phyloP scores from a whole-genome alignment of 176 grass and related monocot genomes.

The Lolium perenne region DNA sequence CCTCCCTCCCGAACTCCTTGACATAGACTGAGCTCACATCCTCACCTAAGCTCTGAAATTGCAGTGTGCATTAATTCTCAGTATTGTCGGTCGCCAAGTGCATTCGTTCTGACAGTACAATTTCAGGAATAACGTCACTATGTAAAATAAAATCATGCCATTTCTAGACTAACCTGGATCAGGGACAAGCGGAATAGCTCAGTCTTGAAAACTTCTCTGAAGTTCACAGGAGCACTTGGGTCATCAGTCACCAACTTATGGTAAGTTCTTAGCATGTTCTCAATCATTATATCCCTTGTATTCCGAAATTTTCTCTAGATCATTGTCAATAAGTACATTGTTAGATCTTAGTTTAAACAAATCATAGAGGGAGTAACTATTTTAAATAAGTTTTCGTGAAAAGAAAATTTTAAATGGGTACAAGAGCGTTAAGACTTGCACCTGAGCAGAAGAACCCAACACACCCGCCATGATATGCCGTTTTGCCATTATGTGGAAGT shows the following conservation, averaged over 20 bases:
- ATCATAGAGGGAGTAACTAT: not conserved
- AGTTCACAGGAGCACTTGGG: constrained; percentile 51
- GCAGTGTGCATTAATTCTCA: not conserved
- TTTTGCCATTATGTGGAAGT: constrained; percentile 85
- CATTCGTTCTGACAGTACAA: too few species aligned
- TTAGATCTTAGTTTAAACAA: not conserved
- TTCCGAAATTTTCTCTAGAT: constrained; percentile 68
- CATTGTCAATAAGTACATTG: not conserved
- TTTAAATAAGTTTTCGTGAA: not conserved
- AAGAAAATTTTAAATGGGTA: not conserved
- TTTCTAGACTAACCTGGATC: constrained; percentile 60
- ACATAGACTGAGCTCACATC: constrained; percentile 72
- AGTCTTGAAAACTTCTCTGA: constrained; percentile 66
- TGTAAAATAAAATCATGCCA: not conserved
- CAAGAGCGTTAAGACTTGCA: constrained; percentile 14
- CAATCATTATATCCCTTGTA: constrained; percentile 60
- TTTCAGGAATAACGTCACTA: not conserved
- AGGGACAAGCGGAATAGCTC: constrained; percentile 72
- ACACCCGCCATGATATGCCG: constrained; percentile 67
- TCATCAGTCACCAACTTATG: constrained; percentile 43
- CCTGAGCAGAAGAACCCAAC: constrained; percentile 75
- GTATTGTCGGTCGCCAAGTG: too few species aligned
- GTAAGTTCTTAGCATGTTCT: constrained; percentile 58
- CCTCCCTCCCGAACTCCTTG: constrained; percentile 61
- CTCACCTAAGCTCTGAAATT: constrained; percentile 67